Base-by-base conservation (phyloP, 2,329 filamentous ascomycete genomes). In the Neopestalotiopsis clavispora region DNA sequence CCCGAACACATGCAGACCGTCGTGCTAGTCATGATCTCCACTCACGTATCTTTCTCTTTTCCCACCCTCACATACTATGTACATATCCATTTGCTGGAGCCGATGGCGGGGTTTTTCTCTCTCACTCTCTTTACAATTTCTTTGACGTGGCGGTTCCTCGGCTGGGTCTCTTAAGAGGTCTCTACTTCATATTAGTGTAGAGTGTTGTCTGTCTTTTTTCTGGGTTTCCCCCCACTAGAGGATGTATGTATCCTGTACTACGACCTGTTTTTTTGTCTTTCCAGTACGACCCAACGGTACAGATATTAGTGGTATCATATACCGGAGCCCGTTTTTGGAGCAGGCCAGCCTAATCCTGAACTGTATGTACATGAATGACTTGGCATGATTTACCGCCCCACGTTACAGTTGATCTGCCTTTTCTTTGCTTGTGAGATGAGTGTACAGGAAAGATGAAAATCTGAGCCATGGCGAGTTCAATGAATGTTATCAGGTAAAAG, bases 111-210 rank as follows among this genome's bases (percentile, higher is more conserved):
- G 34, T 38, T 38, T n/a, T 52, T 20, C 4, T 52, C n/a, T n/a
- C n/a, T 38, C 10, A 9, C n/a, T 20, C 4, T 52, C n/a, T n/a
- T 52, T 52, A 52, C 45, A 70, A 70, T 7, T 67, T 70, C 72
- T 70, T 76, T 76, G 76, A 78, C 76, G 76, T 78, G 76, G 76
- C 75, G 75, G 73, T 75, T 74, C 70, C 74, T 74, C 74, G 74
- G 67, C 69, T 69, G n/a, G 74, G 75, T 70, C 73, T 72, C 72
- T 59, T 69, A 65, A 71, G 72, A 71, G 75, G 73, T 73, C 75
- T 72, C 71, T 32, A 28, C 30, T 32, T 34, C 13, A 28, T 13
- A 32, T 61, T 30, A 30, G 23, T 20, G 17, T 61, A 28, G 23
- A 28, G 23, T 28, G 23, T 28, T 28, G 23, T 13, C 42, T 49